phyloP scores from a whole-genome alignment of 1,139 yeast species.

The Pichia sp. region DNA sequence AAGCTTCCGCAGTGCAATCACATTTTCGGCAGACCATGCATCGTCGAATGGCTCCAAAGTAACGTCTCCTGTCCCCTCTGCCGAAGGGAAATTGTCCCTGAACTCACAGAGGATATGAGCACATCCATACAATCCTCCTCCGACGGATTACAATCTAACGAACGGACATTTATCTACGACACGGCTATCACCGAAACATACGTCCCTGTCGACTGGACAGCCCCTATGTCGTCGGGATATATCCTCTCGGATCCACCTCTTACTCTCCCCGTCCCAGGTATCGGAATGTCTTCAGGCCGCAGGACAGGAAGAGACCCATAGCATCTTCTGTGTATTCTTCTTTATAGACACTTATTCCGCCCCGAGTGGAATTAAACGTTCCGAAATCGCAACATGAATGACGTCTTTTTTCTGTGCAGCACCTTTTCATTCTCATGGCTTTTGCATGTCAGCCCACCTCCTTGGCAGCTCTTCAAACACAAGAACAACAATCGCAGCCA shows the following conservation, averaged over 20 bases:
- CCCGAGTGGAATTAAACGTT: no score
- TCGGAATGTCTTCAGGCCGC: slow-evolving; percentile 28
- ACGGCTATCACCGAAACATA: slow-evolving; percentile 30
- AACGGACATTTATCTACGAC: slow-evolving; percentile 22
- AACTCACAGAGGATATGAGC: slow-evolving; percentile 18
- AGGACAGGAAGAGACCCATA: slow-evolving; percentile 25
- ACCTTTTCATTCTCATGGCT: no score
- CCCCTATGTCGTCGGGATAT: slow-evolving; percentile 23
- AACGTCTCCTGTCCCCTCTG: slow-evolving; percentile 33
- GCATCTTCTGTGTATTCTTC: no score
- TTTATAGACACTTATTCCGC: no score
- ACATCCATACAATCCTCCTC: neutral
- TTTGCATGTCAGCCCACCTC: no score
- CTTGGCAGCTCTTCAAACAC: no score
- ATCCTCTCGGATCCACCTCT: slow-evolving; percentile 27
- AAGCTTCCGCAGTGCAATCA: slow-evolving; percentile 31
- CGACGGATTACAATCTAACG: neutral
- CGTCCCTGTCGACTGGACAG: slow-evolving; percentile 32
- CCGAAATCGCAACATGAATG: slow-evolving; percentile 10
- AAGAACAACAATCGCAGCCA: neutral
- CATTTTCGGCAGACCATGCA: slow-evolving; percentile 32
- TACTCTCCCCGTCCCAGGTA: slow-evolving; percentile 28
- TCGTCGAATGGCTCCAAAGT: slow-evolving; percentile 32
- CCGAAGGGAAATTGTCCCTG: slow-evolving; percentile 29
- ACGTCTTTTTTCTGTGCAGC: neutral